phyloP scores from a whole-genome alignment of 768 basidiomycete genomes.

The Naematelia encephala region DNA sequence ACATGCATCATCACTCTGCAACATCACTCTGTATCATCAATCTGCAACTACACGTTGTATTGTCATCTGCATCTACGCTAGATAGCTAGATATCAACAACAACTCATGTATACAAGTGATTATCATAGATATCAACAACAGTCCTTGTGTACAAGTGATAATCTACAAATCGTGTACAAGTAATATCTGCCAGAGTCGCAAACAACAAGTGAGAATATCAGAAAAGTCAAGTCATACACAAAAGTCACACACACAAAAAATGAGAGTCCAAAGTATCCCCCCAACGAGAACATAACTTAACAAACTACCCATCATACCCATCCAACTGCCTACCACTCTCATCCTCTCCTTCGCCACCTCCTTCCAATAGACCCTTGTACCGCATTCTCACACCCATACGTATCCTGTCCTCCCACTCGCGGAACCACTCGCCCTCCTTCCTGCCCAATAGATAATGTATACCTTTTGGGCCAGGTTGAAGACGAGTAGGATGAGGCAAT shows the following conservation, averaged over 20 bases:
- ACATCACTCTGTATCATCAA: background rate
- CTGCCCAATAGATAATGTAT: slow-evolving; percentile 57
- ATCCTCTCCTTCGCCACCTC: slow-evolving; percentile 9
- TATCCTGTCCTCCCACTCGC: slow-evolving; percentile 69
- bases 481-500: slow-evolving; percentile 15
- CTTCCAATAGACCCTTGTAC: slow-evolving; percentile 31
- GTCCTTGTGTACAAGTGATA: background rate
- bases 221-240: too few species aligned
- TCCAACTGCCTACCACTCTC: background rate
- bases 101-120: background rate
- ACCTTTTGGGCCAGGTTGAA: slow-evolving; percentile 46
- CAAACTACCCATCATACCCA: background rate
- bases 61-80: background rate
- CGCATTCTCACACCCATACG: slow-evolving; percentile 57
- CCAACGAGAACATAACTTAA: background rate
- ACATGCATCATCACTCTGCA: slow-evolving; percentile 6
- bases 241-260: too few species aligned
- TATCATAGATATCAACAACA: background rate
- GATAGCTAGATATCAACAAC: background rate
- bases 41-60: background rate
- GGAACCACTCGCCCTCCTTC: slow-evolving; percentile 75
- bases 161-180: too few species aligned
- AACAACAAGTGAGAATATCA: too few species aligned
- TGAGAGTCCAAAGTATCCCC: background rate
- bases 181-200: too few species aligned